These are phyloP conservation scores for Leccinum subgranulosum DNA, from an alignment of 768 basidiomycete genomes.

Conservation along the genomic window DNA sequence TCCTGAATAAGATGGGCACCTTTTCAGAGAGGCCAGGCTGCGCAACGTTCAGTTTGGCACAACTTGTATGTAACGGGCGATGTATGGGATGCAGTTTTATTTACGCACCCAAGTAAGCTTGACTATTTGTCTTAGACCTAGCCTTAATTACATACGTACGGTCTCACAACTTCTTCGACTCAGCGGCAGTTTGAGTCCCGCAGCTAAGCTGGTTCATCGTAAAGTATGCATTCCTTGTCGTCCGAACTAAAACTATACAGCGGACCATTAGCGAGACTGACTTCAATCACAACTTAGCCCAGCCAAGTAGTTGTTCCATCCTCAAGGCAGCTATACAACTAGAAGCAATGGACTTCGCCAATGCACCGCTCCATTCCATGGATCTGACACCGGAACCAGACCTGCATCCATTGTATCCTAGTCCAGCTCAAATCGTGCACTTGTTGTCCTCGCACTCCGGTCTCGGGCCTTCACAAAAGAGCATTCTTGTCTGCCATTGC, in stretches of 20 bases:
- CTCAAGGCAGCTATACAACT: slow-evolving; percentile 3
- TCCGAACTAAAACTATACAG: background rate
- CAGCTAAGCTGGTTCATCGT: slow-evolving; percentile 6
- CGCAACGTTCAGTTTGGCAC: background rate
- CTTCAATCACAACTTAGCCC: slow-evolving; percentile 3
- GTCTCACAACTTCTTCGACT: slow-evolving; percentile 6
- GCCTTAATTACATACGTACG: background rate
- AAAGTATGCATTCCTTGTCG: slow-evolving; percentile 10
- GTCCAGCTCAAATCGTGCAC: slow-evolving; percentile 54
- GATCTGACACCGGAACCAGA: slow-evolving; percentile 76
- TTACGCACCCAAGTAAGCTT: background rate
- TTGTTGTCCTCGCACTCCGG: slow-evolving; percentile 67
- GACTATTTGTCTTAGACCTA: background rate
- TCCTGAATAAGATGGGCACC: background rate
- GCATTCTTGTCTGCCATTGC: slow-evolving; percentile 69
- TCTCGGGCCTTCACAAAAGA: slow-evolving; percentile 63
- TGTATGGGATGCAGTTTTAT: background rate
- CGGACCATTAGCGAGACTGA: slow-evolving; percentile 6
- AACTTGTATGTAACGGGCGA: background rate
- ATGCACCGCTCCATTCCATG: slow-evolving; percentile 32
- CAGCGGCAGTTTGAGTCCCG: background rate
- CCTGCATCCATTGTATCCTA: slow-evolving; percentile 76
- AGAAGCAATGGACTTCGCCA: slow-evolving; percentile 29
- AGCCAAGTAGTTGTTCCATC: slow-evolving; percentile 5
- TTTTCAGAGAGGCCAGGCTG: background rate